phyloP scores from a whole-genome alignment of 2,329 filamentous ascomycete species.

The Talaromyces albobiverticillius region DNA sequence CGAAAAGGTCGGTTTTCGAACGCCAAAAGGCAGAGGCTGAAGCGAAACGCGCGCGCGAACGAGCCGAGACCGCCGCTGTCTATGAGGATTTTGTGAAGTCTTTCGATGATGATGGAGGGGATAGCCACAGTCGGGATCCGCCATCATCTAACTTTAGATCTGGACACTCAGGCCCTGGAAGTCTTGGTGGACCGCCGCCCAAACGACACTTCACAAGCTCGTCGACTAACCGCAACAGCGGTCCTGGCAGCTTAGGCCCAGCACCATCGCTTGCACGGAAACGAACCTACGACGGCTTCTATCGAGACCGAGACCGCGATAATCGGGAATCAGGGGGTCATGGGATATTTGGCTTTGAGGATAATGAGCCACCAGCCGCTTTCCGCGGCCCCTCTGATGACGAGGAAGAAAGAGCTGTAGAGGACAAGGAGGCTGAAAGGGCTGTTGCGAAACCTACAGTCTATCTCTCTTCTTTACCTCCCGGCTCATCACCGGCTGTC shows the following conservation, averaged over 20 bases:
- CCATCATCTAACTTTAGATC: constrained; percentile 20
- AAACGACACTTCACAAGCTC: constrained; percentile 62
- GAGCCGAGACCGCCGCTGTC: constrained; percentile 81
- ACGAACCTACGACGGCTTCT: constrained; percentile 42
- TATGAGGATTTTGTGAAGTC: constrained; percentile 85
- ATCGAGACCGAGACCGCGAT: constrained; percentile 39
- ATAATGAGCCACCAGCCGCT: constrained; percentile 37
- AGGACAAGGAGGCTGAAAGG: constrained; percentile 43
- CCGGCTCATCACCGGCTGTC: constrained; percentile 48
- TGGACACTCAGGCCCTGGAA: constrained; percentile 29
- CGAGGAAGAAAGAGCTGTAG: constrained; percentile 41
- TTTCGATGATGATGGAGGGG: constrained; percentile 45
- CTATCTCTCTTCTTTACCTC: constrained; percentile 54
- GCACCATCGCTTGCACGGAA: constrained; percentile 41
- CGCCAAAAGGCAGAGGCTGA: constrained; percentile 85
- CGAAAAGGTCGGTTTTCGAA: constrained; percentile 85
- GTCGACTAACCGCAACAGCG: constrained; percentile 43
- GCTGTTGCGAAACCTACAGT: constrained; percentile 54
- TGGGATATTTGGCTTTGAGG: constrained; percentile 42
- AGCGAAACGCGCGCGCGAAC: constrained; percentile 79
- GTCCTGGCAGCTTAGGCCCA: constrained; percentile 49
- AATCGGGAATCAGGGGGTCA: constrained; percentile 19
- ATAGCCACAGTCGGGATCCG: constrained; percentile 18
- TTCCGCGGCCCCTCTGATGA: constrained; percentile 45
- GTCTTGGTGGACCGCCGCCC: constrained; percentile 35